phyloP scores from a whole-genome alignment of 805 yeast genomes.

The Kluyveromyces dobzhanskii region DNA sequence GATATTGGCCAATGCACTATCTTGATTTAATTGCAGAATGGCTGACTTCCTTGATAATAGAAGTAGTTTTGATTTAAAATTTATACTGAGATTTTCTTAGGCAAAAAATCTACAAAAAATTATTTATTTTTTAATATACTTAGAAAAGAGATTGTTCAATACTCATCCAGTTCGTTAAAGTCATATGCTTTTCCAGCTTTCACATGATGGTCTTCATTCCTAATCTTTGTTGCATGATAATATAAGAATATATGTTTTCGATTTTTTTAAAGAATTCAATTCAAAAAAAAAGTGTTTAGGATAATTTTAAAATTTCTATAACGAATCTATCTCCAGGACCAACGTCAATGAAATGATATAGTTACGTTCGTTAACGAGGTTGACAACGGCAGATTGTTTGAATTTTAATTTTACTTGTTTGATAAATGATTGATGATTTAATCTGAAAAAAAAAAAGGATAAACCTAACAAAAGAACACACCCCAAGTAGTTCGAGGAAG shows the following conservation, averaged over 20 bases:
- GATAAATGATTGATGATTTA: background rate
- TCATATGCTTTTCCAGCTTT: conserved; percentile 11
- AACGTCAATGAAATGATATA: too few relatives aligned
- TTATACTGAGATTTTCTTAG: conserved; percentile 5
- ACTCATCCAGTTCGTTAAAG: conserved; percentile 14
- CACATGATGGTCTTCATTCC: conserved; percentile 4
- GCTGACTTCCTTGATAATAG: too few relatives aligned
- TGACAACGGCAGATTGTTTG: too few relatives aligned
- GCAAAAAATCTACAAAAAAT: conserved; percentile 3
- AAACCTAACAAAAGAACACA: too few relatives aligned
- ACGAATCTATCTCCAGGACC: too few relatives aligned
- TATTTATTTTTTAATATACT: conserved; percentile 6
- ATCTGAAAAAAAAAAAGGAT: background rate
- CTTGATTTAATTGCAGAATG: too few relatives aligned
- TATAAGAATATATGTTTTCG: conserved; percentile 3
- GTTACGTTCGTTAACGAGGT: too few relatives aligned
- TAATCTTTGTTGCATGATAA: conserved; percentile 5
- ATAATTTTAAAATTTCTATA: too few relatives aligned
- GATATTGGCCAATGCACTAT: too few relatives aligned
- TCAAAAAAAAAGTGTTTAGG: conserved; percentile 1
- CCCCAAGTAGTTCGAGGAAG: conserved; percentile 6
- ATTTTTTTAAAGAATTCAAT: conserved; percentile 1
- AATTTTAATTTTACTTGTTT: background rate
- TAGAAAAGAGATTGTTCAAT: conserved; percentile 9
- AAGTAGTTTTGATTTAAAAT: background rate